Conservation (phyloP, 371 early-diverging fungal genomes). For the Vittaforma corneae region DNA sequence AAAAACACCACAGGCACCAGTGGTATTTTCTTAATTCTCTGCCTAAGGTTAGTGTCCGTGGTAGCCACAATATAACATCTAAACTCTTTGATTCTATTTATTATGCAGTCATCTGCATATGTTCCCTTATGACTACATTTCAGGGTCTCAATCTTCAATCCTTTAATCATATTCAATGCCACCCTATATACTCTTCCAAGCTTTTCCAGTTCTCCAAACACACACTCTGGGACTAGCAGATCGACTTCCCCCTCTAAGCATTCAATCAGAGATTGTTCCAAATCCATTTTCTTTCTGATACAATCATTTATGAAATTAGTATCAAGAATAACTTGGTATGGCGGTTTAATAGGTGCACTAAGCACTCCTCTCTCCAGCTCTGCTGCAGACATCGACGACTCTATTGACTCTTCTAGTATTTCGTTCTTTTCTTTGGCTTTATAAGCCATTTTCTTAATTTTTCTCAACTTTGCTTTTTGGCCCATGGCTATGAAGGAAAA, state of each 20-base stretch:
- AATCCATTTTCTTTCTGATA: conserved; percentile 91
- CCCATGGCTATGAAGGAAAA: conserved; percentile 32
- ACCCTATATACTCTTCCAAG: conserved; percentile 87
- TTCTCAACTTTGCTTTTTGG: conserved; percentile 30
- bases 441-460: conserved; percentile 24
- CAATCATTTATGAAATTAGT: conserved; percentile 99
- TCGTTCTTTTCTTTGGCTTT: conserved; percentile 22
- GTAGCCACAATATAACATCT: conserved; percentile 97
- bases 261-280: conserved; percentile 89
- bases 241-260: conserved; percentile 71
- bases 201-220: conserved; percentile 96
- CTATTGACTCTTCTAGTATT: neutral
- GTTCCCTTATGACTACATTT: conserved; percentile 95
- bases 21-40: conserved; percentile 87
- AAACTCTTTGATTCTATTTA: conserved; percentile 82
- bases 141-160: conserved; percentile 66
- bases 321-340: conserved; percentile 91
- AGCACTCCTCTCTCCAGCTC: conserved; percentile 64
- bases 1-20: conserved; percentile 99
- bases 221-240: conserved; percentile 95
- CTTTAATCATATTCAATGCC: conserved; percentile 63
- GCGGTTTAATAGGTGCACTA: conserved; percentile 86
- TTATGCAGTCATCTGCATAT: conserved; percentile 98
- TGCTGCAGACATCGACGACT: neutral
- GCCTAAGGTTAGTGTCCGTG: conserved; percentile 89